A percentile compares a stretch with the other conserved stretches of the same genome.
These are phyloP conservation scores for Fragaria vesca DNA, from an alignment of 306 rosid species.

Conservation along the genomic window DNA sequence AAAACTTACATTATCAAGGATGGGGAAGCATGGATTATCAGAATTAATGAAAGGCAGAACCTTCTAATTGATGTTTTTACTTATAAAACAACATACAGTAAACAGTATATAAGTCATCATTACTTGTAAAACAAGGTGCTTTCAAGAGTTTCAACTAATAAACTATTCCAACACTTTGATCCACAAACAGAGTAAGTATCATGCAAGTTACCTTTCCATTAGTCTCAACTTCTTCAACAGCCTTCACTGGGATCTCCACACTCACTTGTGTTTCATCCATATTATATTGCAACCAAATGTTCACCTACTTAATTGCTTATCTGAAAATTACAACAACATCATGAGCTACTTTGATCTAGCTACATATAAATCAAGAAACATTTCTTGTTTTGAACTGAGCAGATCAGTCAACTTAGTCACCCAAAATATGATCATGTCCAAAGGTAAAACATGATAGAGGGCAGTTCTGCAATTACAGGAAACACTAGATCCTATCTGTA, in stretches of 20 bases:
- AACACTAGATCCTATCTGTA: too few species aligned
- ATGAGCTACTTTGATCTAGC: not conserved
- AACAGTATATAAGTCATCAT: not conserved
- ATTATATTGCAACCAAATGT: slow-evolving; percentile 31
- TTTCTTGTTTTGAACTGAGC: not conserved
- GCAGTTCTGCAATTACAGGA: too few species aligned
- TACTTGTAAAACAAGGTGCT: not conserved
- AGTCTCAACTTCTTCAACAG: slow-evolving; percentile 40
- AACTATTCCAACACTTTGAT: not conserved
- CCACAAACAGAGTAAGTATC: not conserved
- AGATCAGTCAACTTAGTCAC: not conserved
- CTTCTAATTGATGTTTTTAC: too few species aligned
- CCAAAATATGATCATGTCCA: not conserved
- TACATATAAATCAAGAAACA: not conserved
- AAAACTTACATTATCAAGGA: too few species aligned
- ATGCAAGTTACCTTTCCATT: slow-evolving; percentile 53
- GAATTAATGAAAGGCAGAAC: too few species aligned
- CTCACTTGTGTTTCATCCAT: slow-evolving; percentile 66
- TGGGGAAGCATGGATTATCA: too few species aligned
- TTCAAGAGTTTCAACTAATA: not conserved
- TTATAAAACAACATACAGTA: not conserved
- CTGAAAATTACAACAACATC: slow-evolving; percentile 15
- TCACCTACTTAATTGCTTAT: slow-evolving; percentile 14
- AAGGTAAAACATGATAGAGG: too few species aligned
- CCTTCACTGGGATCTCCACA: slow-evolving; percentile 52